Evolutionary conservation across 257 asterid species (phyloP).

Genomic region (Capsicum pubescens): DNA sequence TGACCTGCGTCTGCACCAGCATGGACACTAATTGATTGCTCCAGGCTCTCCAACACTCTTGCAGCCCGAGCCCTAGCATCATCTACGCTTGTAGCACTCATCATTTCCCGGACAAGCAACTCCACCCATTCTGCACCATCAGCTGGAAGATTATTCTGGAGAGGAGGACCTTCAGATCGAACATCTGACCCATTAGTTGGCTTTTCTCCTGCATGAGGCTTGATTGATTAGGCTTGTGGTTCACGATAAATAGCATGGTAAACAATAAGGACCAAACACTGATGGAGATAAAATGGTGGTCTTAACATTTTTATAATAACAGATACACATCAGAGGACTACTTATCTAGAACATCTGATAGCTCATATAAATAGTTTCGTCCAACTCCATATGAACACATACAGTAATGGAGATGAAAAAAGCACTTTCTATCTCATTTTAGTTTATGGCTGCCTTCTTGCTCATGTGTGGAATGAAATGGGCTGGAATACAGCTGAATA

Average conservation of each 20-base stretch:
- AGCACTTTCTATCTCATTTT: background rate
- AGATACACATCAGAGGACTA: background rate
- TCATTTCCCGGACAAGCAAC: slow-evolving; percentile 73
- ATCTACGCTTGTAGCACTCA: slow-evolving; percentile 66
- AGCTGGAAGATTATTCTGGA: slow-evolving; percentile 51
- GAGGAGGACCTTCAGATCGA: slow-evolving; percentile 45
- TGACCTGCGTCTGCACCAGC: slow-evolving; percentile 55
- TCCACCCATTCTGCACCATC: slow-evolving; percentile 89
- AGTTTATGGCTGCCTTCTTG: background rate
- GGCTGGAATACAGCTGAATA: background rate
- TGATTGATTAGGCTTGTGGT: background rate
- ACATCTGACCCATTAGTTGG: slow-evolving; percentile 19
- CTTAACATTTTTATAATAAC: too few relatives aligned
- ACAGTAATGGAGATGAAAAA: background rate
- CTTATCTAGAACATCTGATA: background rate
- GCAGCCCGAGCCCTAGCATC: slow-evolving; percentile 78
- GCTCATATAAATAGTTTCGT: background rate
- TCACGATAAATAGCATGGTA: background rate
- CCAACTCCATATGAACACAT: background rate
- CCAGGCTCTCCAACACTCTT: slow-evolving; percentile 66
- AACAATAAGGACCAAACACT: background rate
- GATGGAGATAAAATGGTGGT: background rate
- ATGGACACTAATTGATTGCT: slow-evolving; percentile 59
- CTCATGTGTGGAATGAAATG: background rate
- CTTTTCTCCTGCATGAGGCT: background rate